Base-by-base conservation (phyloP, 164 flowering plant species). In the Aristolochia californica region DNA sequence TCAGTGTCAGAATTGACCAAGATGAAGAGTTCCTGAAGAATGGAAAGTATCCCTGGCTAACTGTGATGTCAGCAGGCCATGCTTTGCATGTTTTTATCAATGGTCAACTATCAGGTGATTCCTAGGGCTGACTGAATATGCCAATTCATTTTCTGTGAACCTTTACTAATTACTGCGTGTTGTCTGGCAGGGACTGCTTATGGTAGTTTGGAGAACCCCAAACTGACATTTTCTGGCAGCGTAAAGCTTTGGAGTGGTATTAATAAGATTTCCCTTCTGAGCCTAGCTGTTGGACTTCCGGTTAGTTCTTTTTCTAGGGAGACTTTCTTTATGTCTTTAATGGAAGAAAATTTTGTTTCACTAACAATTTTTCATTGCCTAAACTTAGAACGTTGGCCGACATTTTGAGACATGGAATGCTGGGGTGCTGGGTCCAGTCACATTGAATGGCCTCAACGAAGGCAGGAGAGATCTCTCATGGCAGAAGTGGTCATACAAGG, bases 401-500 rank as follows among this genome's bases (percentile, higher is more conserved):
- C 91, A 86, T 65, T 91, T 75, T 66, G 99, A 94, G 79, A 76
- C 79, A 48, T 83, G 94, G 91, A 88, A 94, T 73, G 80, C 88
- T 56, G 99, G 99, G 44, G 88, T 94, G 67, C 81, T 90, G 60
- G 99, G 99, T n/a, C 99, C 97, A 12, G 88, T 94, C 43, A 72
- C 78, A 25, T 66, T 94, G 65, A 71, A 64, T 26, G 96, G 96
- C 59, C 85, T 93, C 24, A 80, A 85, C 57, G 84, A 83, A 50
- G 93, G 95, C 16, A 78, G 71, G 60, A 71, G 88, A 68, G 96
- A 88, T 70, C 66, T 94, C 70, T 64, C 99, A 14, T 71, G 75
- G 72, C 83, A 79, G 73, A 82, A 81, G 66, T 94, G 99, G 99
- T 74, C 91, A 59, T 90, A 94, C 85, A 88, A 90, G 97, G 97